Conservation (phyloP, 1,284 basidiomycete genomes). For the Trichosporon sp. region DNA sequence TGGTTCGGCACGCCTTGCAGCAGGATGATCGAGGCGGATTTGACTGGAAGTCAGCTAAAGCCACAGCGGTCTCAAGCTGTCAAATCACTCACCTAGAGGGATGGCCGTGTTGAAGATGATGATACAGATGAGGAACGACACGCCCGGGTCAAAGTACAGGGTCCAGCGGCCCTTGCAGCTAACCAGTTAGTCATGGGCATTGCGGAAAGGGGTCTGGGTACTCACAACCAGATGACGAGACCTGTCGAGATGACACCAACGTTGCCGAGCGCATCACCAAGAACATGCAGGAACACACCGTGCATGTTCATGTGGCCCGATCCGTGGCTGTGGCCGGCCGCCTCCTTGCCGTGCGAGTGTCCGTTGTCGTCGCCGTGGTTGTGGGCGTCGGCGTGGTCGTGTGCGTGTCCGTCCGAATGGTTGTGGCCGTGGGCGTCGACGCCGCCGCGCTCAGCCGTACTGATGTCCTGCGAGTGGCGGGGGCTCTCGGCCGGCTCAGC, state of each 20-base stretch:
- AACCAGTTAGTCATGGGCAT: too few species aligned
- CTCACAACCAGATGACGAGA: slow-evolving; percentile 76
- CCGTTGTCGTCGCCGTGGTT: slow-evolving; percentile 19
- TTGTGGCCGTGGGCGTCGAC: slow-evolving; percentile 18
- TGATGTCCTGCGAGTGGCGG: slow-evolving; percentile 4
- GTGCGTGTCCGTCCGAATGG: slow-evolving; percentile 24
- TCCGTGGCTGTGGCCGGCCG: slow-evolving; percentile 50
- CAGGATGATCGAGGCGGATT: slow-evolving; percentile 92
- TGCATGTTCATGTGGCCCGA: slow-evolving; percentile 95
- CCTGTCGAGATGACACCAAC: slow-evolving; percentile 95
- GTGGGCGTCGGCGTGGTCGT: slow-evolving; percentile 21
- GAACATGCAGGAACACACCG: slow-evolving; percentile 85
- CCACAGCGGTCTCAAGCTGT: too few species aligned
- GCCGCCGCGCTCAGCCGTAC: slow-evolving; percentile 12
- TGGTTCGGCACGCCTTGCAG: slow-evolving; percentile 89
- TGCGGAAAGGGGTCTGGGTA: too few species aligned
- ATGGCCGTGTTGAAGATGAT: slow-evolving; percentile 96
- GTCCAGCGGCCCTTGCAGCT: slow-evolving; percentile 52
- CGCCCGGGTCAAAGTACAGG: slow-evolving; percentile 87
- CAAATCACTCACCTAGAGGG: slow-evolving; percentile 65
- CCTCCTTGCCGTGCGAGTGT: slow-evolving; percentile 22
- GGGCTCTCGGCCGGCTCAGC: neutral
- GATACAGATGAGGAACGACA: slow-evolving; percentile 88
- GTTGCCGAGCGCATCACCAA: slow-evolving; percentile 96
- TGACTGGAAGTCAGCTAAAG: slow-evolving; percentile 58